Conservation (phyloP, 2,329 filamentous ascomycete species). For the Kalmusia sp. region DNA sequence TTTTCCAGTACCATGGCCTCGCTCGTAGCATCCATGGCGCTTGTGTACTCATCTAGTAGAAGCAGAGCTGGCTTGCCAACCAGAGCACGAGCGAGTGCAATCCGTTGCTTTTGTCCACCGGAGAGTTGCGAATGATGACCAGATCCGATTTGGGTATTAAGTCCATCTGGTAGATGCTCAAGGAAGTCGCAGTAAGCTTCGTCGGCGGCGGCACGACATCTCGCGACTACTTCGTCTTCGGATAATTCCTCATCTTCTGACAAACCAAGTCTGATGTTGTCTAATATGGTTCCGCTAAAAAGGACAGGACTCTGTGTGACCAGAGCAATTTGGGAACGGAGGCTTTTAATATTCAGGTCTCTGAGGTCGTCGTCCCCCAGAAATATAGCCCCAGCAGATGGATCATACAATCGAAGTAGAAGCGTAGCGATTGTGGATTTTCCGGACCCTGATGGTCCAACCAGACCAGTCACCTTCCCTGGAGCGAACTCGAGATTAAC, state of each 20-base stretch:
- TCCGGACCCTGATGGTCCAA: conserved; percentile 54
- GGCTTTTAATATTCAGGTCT: conserved; percentile 36
- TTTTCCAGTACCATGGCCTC: conserved; percentile 43
- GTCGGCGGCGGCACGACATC: conserved; percentile 57
- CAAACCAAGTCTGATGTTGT: conserved; percentile 45
- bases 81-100: conserved; percentile 45
- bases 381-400: conserved; percentile 32
- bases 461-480: conserved; percentile 53
- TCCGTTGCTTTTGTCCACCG: conserved; percentile 48
- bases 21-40: conserved; percentile 41
- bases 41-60: conserved; percentile 47
- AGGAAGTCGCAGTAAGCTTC: conserved; percentile 61
- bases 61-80: conserved; percentile 41
- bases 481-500: conserved; percentile 46
- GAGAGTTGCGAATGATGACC: conserved; percentile 43
- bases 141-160: conserved; percentile 41
- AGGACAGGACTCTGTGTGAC: conserved; percentile 43
- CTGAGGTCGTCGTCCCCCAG: conserved; percentile 37
- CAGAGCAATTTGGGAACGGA: conserved; percentile 41
- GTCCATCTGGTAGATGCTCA: conserved; percentile 41
- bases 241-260: conserved; percentile 23
- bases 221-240: conserved; percentile 50
- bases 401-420: conserved; percentile 50
- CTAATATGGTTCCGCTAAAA: conserved; percentile 44
- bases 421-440: conserved; percentile 55